Evolutionary conservation across 2,329 filamentous ascomycete genomes (phyloP).

Genomic region (Claviceps sp.): DNA sequence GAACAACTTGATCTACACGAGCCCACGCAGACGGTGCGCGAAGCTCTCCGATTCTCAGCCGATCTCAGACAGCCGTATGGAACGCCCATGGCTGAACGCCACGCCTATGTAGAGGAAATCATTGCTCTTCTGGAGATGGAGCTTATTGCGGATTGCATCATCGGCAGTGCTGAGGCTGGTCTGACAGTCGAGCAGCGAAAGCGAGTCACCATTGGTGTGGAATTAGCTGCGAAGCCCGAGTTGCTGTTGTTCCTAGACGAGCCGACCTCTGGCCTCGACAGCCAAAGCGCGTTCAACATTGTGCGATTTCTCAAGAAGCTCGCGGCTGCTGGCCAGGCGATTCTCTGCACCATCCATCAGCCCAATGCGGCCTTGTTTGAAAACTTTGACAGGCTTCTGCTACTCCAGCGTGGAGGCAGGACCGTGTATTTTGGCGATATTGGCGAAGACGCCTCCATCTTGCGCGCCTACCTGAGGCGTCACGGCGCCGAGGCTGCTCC

Average conservation of each 20-base stretch:
- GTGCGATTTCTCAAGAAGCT: conserved; percentile 67
- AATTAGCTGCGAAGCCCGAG: conserved; percentile 71
- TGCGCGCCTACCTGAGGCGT: conserved; percentile 50
- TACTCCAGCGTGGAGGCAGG: conserved; percentile 64
- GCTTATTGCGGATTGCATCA: conserved; percentile 43
- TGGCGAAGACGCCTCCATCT: conserved; percentile 55
- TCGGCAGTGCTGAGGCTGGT: conserved; percentile 51
- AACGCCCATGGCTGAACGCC: conserved; percentile 40
- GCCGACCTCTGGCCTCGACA: conserved; percentile 56
- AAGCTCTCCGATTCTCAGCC: conserved; percentile 50
- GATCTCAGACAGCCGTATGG: conserved; percentile 43
- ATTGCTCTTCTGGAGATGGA: conserved; percentile 47
- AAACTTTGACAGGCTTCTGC: conserved; percentile 70
- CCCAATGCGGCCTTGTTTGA: conserved; percentile 78
- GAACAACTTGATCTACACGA: conserved; percentile 52
- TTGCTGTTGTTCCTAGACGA: conserved; percentile 68
- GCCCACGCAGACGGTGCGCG: conserved; percentile 47
- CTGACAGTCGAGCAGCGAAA: conserved; percentile 53
- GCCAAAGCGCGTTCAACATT: conserved; percentile 59
- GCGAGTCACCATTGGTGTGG: conserved; percentile 83
- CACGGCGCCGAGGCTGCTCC: conserved; percentile 46
- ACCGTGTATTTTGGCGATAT: conserved; percentile 83
- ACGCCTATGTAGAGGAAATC: conserved; percentile 48
- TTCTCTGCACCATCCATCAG: conserved; percentile 85
- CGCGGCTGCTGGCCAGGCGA: conserved; percentile 68